phyloP scores from a whole-genome alignment of 768 basidiomycete species.

The Boletus sp. region DNA sequence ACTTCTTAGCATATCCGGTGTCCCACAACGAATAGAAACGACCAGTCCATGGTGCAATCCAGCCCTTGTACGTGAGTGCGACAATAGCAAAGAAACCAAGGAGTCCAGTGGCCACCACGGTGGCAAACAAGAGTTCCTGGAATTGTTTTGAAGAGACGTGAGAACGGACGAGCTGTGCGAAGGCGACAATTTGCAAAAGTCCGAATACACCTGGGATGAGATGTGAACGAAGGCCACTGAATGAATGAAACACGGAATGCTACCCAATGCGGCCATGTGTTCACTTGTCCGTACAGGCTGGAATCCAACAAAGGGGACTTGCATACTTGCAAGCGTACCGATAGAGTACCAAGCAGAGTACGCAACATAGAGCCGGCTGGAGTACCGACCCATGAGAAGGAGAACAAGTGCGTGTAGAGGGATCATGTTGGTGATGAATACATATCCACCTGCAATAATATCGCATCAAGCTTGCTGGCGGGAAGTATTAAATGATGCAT shows the following conservation, averaged over 20 bases:
- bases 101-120: conserved; percentile 66
- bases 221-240: conserved; percentile 3
- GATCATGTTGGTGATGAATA: conserved; percentile 99
- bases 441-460: conserved; percentile 75
- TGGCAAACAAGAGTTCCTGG: conserved; percentile 70
- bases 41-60: conserved; percentile 99
- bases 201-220: conserved; percentile 82
- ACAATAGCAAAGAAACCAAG: conserved; percentile 73
- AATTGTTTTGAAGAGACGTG: conserved; percentile 93
- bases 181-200: conserved; percentile 92
- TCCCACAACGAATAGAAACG: conserved; percentile 99
- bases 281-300: conserved; percentile 97
- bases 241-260: neutral
- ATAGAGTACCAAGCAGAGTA: conserved; percentile 99
- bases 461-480: conserved; percentile 6
- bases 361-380: conserved; percentile 85
- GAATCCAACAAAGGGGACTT: conserved; percentile 99
- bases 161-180: conserved; percentile 83
- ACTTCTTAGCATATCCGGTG: conserved; percentile 99
- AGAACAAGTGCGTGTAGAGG: conserved; percentile 94
- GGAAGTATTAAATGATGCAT: neutral
- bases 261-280: conserved; percentile 98
- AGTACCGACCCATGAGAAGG: conserved; percentile 94
- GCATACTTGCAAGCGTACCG: conserved; percentile 97
- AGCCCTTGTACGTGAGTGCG: conserved; percentile 85